Evolutionary conservation across 306 rosid species (phyloP), one percentile per base, ranked within the genome.

Genomic region (Vigna radiata): DNA sequence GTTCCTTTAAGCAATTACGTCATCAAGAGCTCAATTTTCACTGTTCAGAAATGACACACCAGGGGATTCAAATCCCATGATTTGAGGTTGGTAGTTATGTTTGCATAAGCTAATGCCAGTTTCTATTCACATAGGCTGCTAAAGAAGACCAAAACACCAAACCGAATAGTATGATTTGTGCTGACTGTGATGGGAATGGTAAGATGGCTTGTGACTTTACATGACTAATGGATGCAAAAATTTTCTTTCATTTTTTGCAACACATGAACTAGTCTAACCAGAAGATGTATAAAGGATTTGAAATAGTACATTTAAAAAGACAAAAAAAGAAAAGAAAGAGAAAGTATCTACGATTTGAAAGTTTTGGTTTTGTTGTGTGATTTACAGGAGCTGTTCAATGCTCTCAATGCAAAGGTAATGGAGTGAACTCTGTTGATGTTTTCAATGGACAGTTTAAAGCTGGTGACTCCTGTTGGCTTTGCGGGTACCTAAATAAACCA

Each of bases 171-270:
- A 84, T 91, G 82, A 79, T 94, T 69, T 91, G 97, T 79, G 78
- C 76, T 61, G 90, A 91, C 29, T 94, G 98, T 81, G 97, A 90
- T 52, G 97, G 94, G 78, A 91, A 90, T 83, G 98, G 91, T 90
- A 80, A 70, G 84, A 48, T 73, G 17, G 17, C 12, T 5, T 29
- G 44, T 60, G 41, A 11, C 25, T 64, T 83, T 37, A 66, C 6
- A 25, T 25, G 27, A 25, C 27, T 2, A 2, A 3, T 25, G 0
- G 27, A 25, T 25, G 27, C 27, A 25, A 25, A 25, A 25, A 25
- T 25, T 25, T 25, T 25, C 27, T 25, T 2, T 25, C 27, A 25
- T 25, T 25, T 25, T 25, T 25, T 25, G 3, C 27, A 25, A 25
- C 27, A 25, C 27, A 25, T 25, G 27, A 25, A 25, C 3, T 25